Evolutionary conservation across 805 yeast species (phyloP), one percentile per base, ranked within the genome.

Genomic region (Starmerella geochares): DNA sequence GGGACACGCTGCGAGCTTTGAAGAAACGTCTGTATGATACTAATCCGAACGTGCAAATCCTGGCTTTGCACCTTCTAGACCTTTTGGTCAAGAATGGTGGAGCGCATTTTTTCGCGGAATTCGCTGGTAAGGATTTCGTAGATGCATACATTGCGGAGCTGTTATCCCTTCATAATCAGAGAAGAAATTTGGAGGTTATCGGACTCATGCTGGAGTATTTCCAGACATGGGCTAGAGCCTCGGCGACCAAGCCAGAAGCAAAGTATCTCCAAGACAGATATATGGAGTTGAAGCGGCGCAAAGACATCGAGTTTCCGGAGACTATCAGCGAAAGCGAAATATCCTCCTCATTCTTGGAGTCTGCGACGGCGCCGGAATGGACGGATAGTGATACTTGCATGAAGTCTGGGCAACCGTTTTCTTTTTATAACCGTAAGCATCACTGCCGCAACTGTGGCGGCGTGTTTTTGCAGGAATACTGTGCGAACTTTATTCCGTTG

Each of bases 401-500:
- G 96, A 79, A 86, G 49, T 86, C 96, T 58, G 86, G 94, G 46
- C 78, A 73, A 37, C 69, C 80, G 14, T 92, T 92, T 62, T 72
- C 92, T 1, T 75, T 90, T 62, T 69, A 88, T 53, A 87, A 85
- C 64, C 75, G 98, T 61, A 87, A 90, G 64, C 98, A 92, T 65
- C 98, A 92, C 67, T 92, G 98, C 66, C 75, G 98, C 47, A 83
- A 94, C 47, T 92, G 98, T 68, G 98, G 98, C 21, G 96, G 96
- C 3, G 95, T 86, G 0, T 90, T 75, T 62, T 81, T 94, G 65
- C 88, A 84, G 56, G 74, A 77, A 5, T 95, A 94, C 65, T 86
- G 96, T n/a, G 70, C 81, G 1, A 78, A 84, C 57, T 71, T 65
- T 44, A 70, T 80, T 29, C 80, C 88, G 9, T 69, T 92, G 49